phyloP scores from a whole-genome alignment of 148 eudicot species.

The Mesembryanthemum crystallinum region DNA sequence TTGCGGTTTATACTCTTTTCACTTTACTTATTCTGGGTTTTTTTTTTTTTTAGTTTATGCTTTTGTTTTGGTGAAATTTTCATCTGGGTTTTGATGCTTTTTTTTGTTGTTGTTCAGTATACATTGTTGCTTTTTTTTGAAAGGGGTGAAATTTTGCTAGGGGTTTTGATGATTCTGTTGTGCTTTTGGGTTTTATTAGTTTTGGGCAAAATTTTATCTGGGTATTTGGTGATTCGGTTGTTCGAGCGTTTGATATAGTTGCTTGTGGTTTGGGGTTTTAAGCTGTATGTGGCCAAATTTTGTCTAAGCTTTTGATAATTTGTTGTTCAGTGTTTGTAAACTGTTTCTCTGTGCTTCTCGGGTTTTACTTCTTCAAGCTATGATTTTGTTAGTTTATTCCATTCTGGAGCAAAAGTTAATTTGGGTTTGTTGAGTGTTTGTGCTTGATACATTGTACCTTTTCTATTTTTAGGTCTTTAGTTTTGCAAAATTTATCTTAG shows the following conservation, averaged over 20 bases:
- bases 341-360: no score
- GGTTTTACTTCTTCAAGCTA: not conserved
- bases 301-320: not conserved
- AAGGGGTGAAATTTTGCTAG: not conserved
- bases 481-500: not conserved
- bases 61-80: slow-evolving; percentile 11
- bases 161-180: not conserved
- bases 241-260: not conserved
- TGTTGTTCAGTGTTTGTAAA: not conserved
- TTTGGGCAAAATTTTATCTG: slow-evolving; percentile 8
- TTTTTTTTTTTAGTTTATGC: not conserved
- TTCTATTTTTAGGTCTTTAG: not conserved
- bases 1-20: slow-evolving; percentile 43
- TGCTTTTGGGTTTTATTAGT: not conserved
- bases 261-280: not conserved
- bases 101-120: no score
- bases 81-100: not conserved
- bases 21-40: not conserved
- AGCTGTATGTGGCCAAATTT: not conserved
- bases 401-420: not conserved
- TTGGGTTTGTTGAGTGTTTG: not conserved
- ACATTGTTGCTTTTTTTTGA: not conserved
- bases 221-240: slow-evolving; percentile 10
- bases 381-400: not conserved
- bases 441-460: slow-evolving; percentile 14